Evolutionary conservation across 257 asterid species (phyloP).

Genomic region (Solanum gracilifrons): DNA sequence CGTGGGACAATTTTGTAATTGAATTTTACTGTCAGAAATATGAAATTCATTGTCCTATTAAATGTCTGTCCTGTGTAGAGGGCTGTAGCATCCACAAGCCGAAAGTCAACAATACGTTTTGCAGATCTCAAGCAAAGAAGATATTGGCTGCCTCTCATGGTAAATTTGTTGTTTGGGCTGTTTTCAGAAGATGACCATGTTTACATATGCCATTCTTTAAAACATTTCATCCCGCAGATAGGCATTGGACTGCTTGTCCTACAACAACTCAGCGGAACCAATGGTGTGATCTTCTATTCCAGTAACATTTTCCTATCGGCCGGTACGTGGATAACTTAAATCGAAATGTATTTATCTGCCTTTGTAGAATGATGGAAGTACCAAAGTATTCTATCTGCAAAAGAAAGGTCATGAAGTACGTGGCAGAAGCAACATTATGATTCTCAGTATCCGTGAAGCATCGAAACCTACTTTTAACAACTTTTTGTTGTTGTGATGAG

Average conservation of each 20-base stretch:
- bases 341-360: background rate
- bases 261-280: conserved; percentile 77
- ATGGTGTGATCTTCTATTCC: conserved; percentile 84
- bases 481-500: background rate
- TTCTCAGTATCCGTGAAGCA: background rate
- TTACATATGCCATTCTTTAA: background rate
- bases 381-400: background rate
- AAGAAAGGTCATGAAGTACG: background rate
- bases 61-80: conserved; percentile 35
- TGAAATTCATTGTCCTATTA: background rate
- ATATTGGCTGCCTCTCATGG: conserved; percentile 97
- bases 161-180: conserved; percentile 1
- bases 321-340: conserved; percentile 29
- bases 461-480: background rate
- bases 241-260: conserved; percentile 74
- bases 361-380: background rate
- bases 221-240: conserved; percentile 31
- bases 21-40: background rate
- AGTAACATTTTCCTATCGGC: conserved; percentile 70
- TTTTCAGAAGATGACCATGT: background rate
- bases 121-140: conserved; percentile 74
- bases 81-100: conserved; percentile 69
- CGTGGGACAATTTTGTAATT: background rate
- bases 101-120: conserved; percentile 67
- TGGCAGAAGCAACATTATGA: background rate